Conservation (phyloP, 2,329 filamentous ascomycete species). For the Colletotrichum sp. region DNA sequence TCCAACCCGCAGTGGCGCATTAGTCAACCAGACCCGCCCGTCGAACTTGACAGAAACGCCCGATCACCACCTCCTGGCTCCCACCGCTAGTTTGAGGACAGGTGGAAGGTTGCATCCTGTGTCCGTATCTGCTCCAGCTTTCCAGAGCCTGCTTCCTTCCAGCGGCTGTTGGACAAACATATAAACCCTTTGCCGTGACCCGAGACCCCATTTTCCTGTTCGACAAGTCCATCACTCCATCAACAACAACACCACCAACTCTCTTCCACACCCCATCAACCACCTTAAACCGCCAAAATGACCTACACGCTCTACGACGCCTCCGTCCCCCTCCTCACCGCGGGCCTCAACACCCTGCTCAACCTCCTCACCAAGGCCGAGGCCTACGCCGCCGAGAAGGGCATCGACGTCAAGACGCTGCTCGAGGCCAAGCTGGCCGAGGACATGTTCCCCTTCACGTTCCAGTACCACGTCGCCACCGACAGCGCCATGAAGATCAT, state of each 20-base stretch:
- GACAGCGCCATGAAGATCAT: constrained; percentile 34
- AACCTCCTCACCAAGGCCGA: constrained; percentile 12
- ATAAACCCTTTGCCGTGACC: neutral
- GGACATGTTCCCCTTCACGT: constrained; percentile 48
- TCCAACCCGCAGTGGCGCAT: neutral
- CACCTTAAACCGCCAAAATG: neutral
- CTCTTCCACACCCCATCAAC: accelerated
- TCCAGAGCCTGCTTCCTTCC: neutral
- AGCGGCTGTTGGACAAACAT: neutral
- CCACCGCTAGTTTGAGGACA: constrained; percentile 13
- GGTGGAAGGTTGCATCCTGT: neutral
- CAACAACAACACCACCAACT: neutral
- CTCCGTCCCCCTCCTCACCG: constrained; percentile 8
- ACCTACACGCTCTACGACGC: constrained; percentile 14
- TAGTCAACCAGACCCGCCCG: constrained; percentile 15
- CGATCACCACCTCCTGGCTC: constrained; percentile 1
- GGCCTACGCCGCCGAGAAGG: constrained; percentile 7
- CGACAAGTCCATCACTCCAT: neutral
- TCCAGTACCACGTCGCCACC: constrained; percentile 41
- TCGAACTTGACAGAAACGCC: constrained; percentile 18
- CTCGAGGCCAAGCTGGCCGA: constrained; percentile 27
- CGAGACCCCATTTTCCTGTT: neutral
- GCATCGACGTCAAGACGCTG: neutral
- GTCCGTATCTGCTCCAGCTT: neutral
- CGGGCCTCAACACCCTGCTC: constrained; percentile 15